These are phyloP conservation scores for Syzygium malaccense DNA, from an alignment of 441 rosid genomes.

Conservation along the genomic window DNA sequence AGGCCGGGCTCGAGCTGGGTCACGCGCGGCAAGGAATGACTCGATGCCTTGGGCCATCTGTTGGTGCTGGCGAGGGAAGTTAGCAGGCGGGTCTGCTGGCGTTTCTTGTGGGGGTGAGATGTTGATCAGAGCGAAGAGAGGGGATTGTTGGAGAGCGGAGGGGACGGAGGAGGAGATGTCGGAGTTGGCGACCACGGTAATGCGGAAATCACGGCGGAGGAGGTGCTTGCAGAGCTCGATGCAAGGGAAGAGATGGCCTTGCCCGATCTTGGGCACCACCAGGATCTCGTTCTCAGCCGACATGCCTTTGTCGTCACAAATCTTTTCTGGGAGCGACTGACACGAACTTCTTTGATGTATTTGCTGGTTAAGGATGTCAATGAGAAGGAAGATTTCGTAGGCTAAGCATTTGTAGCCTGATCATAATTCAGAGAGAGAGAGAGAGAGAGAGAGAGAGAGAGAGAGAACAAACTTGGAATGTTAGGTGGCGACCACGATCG, in stretches of 20 bases:
- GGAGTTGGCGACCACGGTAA: slow-evolving; percentile 17
- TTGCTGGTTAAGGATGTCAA: not conserved
- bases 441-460: not conserved
- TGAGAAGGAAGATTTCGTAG: not conserved
- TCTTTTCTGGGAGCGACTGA: not conserved
- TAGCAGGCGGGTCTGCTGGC: not conserved
- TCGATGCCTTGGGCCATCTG: not conserved
- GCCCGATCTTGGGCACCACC: slow-evolving; percentile 22
- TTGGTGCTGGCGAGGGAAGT: not conserved
- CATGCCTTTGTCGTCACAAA: not conserved
- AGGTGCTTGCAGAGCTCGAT: slow-evolving; percentile 29
- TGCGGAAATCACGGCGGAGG: slow-evolving; percentile 1
- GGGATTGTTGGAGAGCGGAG: slow-evolving; percentile 7
- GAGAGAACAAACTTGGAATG: not conserved
- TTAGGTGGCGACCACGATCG: not conserved
- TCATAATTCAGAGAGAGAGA: rapidly evolving
- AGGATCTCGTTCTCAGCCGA: not conserved
- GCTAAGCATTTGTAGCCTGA: not conserved
- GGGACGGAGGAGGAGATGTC: slow-evolving; percentile 17
- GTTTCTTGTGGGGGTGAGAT: not conserved
- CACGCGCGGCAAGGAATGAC: not conserved
- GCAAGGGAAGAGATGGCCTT: slow-evolving; percentile 27
- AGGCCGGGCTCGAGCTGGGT: slow-evolving; percentile 4
- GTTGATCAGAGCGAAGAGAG: slow-evolving; percentile 5
- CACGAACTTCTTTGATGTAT: not conserved